Conservation (phyloP, 116 monocot genomes). For the Posidonia oceanica region DNA sequence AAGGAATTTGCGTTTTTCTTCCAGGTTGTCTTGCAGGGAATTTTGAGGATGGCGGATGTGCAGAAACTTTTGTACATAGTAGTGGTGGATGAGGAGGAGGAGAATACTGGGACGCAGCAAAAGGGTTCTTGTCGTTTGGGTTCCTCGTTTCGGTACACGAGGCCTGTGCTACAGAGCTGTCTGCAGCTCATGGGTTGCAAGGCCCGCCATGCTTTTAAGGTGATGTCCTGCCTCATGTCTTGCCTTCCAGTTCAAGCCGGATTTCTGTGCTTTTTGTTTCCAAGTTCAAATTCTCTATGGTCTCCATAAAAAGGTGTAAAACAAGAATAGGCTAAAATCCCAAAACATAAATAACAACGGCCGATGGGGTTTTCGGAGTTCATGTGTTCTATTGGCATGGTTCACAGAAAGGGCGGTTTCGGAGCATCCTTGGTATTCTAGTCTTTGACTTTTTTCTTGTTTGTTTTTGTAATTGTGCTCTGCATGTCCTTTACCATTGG, state of each 20-base stretch:
- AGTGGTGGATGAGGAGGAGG: conserved; percentile 42
- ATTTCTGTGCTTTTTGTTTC: neutral
- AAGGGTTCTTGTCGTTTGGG: no score
- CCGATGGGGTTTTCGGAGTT: no score
- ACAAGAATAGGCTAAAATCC: no score
- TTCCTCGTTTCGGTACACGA: conserved; percentile 62
- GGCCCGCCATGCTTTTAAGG: conserved; percentile 93
- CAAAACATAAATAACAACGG: no score
- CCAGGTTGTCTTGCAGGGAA: neutral
- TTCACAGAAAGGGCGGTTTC: no score
- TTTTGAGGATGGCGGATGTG: conserved; percentile 38
- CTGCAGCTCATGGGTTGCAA: conserved; percentile 97
- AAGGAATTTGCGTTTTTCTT: neutral
- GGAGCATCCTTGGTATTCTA: no score
- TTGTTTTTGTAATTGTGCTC: neutral
- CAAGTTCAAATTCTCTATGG: neutral
- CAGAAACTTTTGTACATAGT: conserved; percentile 76
- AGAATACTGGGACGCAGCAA: no score
- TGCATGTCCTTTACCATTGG: neutral
- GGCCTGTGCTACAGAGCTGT: conserved; percentile 74
- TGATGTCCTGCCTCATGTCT: neutral
- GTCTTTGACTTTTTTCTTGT: neutral
- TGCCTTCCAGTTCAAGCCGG: no score
- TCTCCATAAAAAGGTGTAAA: no score
- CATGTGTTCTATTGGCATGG: no score